phyloP scores from a whole-genome alignment of 495 filamentous ascomycete genomes.

The Penicillium parvum region DNA sequence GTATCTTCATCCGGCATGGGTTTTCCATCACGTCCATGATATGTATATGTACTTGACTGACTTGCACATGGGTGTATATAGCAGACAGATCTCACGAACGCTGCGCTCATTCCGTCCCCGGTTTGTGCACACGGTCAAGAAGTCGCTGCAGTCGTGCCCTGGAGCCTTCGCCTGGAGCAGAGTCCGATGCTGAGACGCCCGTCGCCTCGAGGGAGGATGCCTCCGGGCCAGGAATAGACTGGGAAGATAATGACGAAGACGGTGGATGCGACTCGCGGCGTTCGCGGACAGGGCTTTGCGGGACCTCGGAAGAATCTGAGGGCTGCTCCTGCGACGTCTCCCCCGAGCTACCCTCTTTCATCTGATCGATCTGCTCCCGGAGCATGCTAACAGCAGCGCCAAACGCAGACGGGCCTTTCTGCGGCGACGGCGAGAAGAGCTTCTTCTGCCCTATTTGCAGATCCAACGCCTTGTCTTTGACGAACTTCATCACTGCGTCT shows the following conservation, averaged over 20 bases:
- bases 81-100: no score
- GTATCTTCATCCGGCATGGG: no score
- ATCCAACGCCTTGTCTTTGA: conserved; percentile 28
- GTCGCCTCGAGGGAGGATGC: conserved; percentile 22
- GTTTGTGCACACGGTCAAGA: no score
- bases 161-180: conserved; percentile 13
- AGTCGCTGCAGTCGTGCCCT: no score
- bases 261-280: conserved; percentile 12
- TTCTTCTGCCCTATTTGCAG: conserved; percentile 18
- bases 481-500: conserved; percentile 39
- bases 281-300: neutral
- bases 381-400: conserved; percentile 18
- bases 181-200: conserved; percentile 13
- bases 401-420: conserved; percentile 10
- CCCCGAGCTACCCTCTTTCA: conserved; percentile 1
- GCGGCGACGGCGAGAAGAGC: neutral
- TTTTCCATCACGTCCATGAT: no score
- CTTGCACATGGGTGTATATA: no score
- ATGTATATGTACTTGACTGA: no score
- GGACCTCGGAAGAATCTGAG: neutral
- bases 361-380: conserved; percentile 20
- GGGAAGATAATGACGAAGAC: conserved; percentile 12
- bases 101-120: no score
- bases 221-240: conserved; percentile 17
- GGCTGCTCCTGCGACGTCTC: neutral